Evolutionary conservation across 176 grass and related monocot species (phyloP).

Genomic region (Cymbopogon citratus): DNA sequence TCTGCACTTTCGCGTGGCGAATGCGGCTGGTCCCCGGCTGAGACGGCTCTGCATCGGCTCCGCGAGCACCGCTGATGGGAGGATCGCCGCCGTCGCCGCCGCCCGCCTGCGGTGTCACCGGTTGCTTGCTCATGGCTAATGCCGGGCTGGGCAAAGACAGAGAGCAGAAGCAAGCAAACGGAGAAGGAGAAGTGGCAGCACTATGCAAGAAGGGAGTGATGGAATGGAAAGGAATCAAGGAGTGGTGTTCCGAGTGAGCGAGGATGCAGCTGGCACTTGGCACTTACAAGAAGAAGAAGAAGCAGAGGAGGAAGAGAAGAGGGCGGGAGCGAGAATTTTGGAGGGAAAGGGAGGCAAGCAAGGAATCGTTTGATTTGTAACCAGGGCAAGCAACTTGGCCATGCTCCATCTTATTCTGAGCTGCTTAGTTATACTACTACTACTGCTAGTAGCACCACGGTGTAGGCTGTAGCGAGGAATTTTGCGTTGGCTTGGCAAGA

Average conservation of each 20-base stretch:
- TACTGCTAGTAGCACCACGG: background rate
- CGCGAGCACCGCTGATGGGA: slow-evolving; percentile 8
- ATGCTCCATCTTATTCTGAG: background rate
- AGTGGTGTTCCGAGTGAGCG: background rate
- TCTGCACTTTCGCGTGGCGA: background rate
- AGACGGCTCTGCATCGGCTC: background rate
- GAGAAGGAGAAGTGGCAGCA: background rate
- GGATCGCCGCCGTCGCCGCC: background rate
- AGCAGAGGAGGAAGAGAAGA: too few relatives aligned
- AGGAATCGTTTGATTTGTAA: slow-evolving; percentile 51
- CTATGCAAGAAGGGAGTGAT: background rate
- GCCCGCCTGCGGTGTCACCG: background rate
- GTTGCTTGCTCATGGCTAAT: slow-evolving; percentile 37
- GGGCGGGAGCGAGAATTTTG: slow-evolving; percentile 28
- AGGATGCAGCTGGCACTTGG: background rate
- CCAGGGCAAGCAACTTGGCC: slow-evolving; percentile 37
- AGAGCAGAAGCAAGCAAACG: background rate
- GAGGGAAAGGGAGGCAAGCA: slow-evolving; percentile 39
- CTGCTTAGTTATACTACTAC: background rate
- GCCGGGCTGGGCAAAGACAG: too few relatives aligned
- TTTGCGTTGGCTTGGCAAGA: slow-evolving; percentile 24
- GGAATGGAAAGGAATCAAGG: background rate
- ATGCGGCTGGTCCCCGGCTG: background rate
- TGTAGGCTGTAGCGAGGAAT: background rate
- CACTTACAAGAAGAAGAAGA: background rate